Evolutionary conservation across 495 filamentous ascomycete genomes (phyloP), one percentile per base, ranked within the genome.

Genomic region (Neurospora terricola): DNA sequence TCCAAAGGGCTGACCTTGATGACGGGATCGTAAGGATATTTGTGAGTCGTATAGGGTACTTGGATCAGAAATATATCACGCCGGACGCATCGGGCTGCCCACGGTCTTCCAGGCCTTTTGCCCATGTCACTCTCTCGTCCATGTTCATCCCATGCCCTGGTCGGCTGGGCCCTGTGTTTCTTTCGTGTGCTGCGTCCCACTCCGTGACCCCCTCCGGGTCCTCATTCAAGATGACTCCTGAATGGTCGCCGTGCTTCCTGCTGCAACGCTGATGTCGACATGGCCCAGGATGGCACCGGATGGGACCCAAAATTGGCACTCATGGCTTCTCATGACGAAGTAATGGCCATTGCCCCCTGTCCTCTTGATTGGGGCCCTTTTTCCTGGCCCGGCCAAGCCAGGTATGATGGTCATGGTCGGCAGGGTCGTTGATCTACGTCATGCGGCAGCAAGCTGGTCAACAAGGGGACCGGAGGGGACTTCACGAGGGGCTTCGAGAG

Each of bases 391-490:
- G 48, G 48, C 23, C 48, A 59, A 2, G 21, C 48, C 48, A 59
- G n/a, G 54, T 62, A 16, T 66, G 23, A 27, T 16, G 27, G 54
- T 45, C 14, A 16, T 66, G 54, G 54, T 30, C 54, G 54, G 54
- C 54, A 66, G 43, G 71, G 62, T 38, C 38, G 40, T 36, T 72
- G 45, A 38, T 42, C 71, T 72, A 72, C 71, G 71, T 72, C 71
- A 72, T 72, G 38, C 37, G 38, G 71, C 71, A 72, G 62, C 43
- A 69, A 38, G 42, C 21, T 40, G 30, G 54, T 66, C 27, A 66
- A 62, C 48, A 59, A 62, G 54, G 54, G 54, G 12, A 62, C 23
- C 54, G 5, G 23, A 62, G 23, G 54, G 23, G 54, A 30, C 21
- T 30, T 48, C 8, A 48, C 45, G 45, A 27, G 45, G 43, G 34